Base-by-base conservation (phyloP, 129 eudicot genomes). In the Helianthus tuberosus region DNA sequence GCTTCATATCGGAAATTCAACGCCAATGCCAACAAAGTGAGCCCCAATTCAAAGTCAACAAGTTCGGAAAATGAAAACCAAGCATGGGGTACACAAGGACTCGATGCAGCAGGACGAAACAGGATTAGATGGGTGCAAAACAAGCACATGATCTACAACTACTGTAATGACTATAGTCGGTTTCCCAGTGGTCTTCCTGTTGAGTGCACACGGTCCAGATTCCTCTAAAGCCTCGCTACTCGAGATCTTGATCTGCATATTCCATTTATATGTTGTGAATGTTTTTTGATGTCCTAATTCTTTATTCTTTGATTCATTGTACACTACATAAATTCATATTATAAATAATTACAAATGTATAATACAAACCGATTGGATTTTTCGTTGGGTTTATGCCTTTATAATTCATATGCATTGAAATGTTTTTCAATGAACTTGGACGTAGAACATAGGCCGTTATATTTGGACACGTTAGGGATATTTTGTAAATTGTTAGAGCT, bases 71-170 rank as follows among this genome's bases (percentile, higher is more conserved):
- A 55, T 39, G 47, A 76, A 1, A 66, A 66, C 80, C 67, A 76
- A 23, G 23, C 74, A 43, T 76, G 80, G 80, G 55, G 38, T n/a
- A 76, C 79, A 6, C 79, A 75, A 75, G 79, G 71, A 16, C 47
- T 75, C 5, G 79, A 75, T 17, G 79, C 72, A 32, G 78, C 78
- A 11, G 78, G 64, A 10, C 14, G 78, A 11, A 74, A 74, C 71
- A 49, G 78, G 71, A 74, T 74, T 48, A 25, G 71, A 0, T 74
- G 78, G 78, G 79, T 75, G 44, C 79, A 75, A 15, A 49, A 12
- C 53, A 75, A 75, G 27, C 72, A 75, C 44, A 75, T 75, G 79
- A 51, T 75, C 25, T 75, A 75, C 53, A 64, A 75, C 54, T 75
- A 75, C 54, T 75, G 79, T 64, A 64, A 71, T 17, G 75, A 55